A percentile compares a stretch with the other conserved stretches of the same genome.
Conservation (phyloP, 1,284 basidiomycete genomes). For the Trametes hirsuta region DNA sequence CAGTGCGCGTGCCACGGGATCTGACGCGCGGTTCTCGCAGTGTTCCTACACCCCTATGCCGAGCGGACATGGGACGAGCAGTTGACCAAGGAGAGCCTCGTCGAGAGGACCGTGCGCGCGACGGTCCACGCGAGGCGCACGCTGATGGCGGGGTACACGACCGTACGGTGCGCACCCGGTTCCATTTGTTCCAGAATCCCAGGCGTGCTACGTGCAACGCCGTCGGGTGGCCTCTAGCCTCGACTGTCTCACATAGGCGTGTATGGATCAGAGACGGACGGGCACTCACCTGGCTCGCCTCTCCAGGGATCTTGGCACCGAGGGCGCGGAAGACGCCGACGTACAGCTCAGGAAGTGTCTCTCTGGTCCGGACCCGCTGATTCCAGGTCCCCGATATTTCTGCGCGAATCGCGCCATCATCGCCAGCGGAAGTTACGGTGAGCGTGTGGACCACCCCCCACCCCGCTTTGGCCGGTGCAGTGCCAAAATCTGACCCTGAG, state of each 20-base stretch:
- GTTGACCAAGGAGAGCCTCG: conserved; percentile 53
- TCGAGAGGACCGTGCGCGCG: conserved; percentile 46
- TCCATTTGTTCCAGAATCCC: background rate
- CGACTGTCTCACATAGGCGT: too few species aligned
- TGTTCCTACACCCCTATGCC: conserved; percentile 63
- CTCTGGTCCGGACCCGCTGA: conserved; percentile 51
- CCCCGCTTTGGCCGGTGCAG: too few species aligned
- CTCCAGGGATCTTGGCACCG: conserved; percentile 63
- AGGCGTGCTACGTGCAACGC: background rate
- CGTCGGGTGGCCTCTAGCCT: background rate
- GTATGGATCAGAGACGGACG: background rate
- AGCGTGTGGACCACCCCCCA: conserved; percentile 17
- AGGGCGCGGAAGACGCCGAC: conserved; percentile 67
- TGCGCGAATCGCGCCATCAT: conserved; percentile 65
- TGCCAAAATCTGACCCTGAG: background rate
- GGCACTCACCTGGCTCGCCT: conserved; percentile 1
- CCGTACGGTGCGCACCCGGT: conserved; percentile 51
- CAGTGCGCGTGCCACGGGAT: background rate
- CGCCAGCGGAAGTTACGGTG: conserved; percentile 64
- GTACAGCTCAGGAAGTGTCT: conserved; percentile 62
- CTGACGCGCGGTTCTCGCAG: conserved; percentile 32
- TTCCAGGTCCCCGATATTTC: conserved; percentile 68
- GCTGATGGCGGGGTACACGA: conserved; percentile 65
- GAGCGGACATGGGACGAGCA: conserved; percentile 67
- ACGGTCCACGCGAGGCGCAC: conserved; percentile 63